phyloP scores from a whole-genome alignment of 2,329 filamentous ascomycete genomes.

The Hypoxylon sp. region DNA sequence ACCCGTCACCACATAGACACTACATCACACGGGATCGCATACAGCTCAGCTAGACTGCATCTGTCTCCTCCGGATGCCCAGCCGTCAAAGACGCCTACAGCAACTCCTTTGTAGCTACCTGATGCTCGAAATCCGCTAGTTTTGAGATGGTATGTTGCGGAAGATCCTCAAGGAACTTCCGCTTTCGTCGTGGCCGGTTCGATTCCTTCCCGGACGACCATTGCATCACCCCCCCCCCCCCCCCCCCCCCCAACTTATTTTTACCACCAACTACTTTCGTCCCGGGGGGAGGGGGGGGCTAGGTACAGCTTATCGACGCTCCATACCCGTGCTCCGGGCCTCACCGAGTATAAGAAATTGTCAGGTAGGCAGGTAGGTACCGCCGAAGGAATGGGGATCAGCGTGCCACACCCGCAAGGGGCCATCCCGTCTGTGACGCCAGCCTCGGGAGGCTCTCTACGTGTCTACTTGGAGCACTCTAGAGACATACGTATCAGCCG shows the following conservation, averaged over 20 bases:
- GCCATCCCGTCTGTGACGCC: conserved; percentile 22
- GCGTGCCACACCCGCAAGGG: conserved; percentile 31
- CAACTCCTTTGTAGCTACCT: conserved; percentile 5
- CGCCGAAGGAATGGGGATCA: conserved; percentile 35
- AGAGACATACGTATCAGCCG: conserved; percentile 4
- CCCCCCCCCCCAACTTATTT: conserved; percentile 7
- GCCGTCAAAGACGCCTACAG: conserved; percentile 16
- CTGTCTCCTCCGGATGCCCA: conserved; percentile 1
- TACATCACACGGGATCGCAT: background rate
- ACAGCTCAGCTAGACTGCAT: conserved; percentile 12
- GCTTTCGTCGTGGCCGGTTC: conserved; percentile 23
- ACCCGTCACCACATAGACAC: conserved; percentile 10
- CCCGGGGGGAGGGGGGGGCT: too few species aligned
- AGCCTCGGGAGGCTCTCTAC: conserved; percentile 10
- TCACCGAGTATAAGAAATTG: conserved; percentile 15
- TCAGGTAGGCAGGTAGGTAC: too few species aligned
- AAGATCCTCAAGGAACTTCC: conserved; percentile 23
- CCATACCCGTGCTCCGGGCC: conserved; percentile 6
- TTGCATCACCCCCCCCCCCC: too few species aligned
- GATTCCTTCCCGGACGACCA: conserved; percentile 29
- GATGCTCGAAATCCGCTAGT: background rate
- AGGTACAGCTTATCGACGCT: conserved; percentile 1
- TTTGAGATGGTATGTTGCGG: background rate
- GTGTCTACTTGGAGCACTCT: conserved; percentile 2
- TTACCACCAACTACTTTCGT: conserved; percentile 9